Base-by-base conservation (phyloP, 495 filamentous ascomycete species). In the Penicillium angulare region DNA sequence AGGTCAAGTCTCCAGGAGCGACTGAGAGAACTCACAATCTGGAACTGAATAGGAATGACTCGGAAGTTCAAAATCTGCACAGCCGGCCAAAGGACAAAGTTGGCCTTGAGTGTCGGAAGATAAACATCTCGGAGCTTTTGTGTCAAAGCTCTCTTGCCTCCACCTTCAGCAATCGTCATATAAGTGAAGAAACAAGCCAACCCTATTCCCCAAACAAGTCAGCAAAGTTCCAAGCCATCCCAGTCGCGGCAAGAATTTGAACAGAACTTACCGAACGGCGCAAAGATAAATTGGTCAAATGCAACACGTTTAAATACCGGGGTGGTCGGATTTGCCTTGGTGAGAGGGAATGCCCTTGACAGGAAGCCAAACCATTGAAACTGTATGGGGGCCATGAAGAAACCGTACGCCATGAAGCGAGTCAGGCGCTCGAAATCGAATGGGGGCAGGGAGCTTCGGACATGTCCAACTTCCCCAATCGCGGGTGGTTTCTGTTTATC, bases 21-120 rank as follows among this genome's bases (percentile, higher is more conserved):
- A 24, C 31, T 20, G 5, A 1, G 15, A 24, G 39, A 7, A 81
- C 92, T 82, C 65, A 97, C 93, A 67, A 99, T 86, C 69, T 97
- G 95, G 65, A 95, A 96, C 66, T 96, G 92, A 41, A 97, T 82
- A 3, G 95, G 95, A 71, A 97, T 87, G 48, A 97, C 69, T 18
- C 95, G 80, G 73, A 99, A 99, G 73, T 99, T 99, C 63, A 99
- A 75, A 48, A 99, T 85, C 73, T 99, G 95, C 21, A 97, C 95
- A 5, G 86, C 83, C 16, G 95, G 95, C 95, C 95, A 99, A 7
- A 99, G 79, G 65, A 96, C 81, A 58, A 85, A 99, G 67, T 97
- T 97, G 41, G 95, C 95, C 76, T 97, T 96, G 52, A 98, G 75
- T 13, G 92, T 89, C 20, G 93, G 90, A 56, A 95, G 60, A 66